phyloP scores from a whole-genome alignment of 78 protist genomes.

The Tieghemostelium lacteum region DNA sequence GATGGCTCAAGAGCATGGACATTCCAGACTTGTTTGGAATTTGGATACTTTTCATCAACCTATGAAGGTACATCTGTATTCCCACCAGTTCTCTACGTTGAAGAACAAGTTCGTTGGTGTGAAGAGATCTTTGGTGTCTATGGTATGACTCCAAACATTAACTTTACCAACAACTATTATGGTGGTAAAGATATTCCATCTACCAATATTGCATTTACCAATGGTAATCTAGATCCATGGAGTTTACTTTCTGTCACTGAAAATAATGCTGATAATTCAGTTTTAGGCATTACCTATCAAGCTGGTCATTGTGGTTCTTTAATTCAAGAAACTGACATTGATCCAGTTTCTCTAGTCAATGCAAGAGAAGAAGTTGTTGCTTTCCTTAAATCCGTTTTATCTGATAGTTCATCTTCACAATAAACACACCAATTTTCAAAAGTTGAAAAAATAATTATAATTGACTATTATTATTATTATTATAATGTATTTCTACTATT shows the following conservation, averaged over 20 bases:
- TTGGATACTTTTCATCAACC: conserved; percentile 69
- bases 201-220: conserved; percentile 61
- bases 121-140: conserved; percentile 32
- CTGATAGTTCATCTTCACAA: too few species aligned
- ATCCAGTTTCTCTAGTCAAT: conserved; percentile 47
- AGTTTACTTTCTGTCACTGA: conserved; percentile 27
- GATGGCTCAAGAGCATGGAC: conserved; percentile 50
- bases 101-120: conserved; percentile 49
- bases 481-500: too few species aligned
- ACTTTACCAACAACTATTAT: conserved; percentile 32
- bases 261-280: conserved; percentile 17
- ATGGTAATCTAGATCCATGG: conserved; percentile 76
- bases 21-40: conserved; percentile 75
- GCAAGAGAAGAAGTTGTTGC: conserved; percentile 25
- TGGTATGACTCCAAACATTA: conserved; percentile 58
- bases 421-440: too few species aligned
- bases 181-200: conserved; percentile 42
- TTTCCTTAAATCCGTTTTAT: conserved; percentile 16
- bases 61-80: conserved; percentile 48
- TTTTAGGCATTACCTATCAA: conserved; percentile 29
- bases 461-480: too few species aligned
- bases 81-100: conserved; percentile 43
- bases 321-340: conserved; percentile 13
- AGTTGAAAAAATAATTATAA: too few species aligned
- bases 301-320: conserved; percentile 75